Percentiles rank a stretch among this genome's conserved stretches.
phyloP scores from a whole-genome alignment of 2,329 filamentous ascomycete genomes.

The Phoma sp. region DNA sequence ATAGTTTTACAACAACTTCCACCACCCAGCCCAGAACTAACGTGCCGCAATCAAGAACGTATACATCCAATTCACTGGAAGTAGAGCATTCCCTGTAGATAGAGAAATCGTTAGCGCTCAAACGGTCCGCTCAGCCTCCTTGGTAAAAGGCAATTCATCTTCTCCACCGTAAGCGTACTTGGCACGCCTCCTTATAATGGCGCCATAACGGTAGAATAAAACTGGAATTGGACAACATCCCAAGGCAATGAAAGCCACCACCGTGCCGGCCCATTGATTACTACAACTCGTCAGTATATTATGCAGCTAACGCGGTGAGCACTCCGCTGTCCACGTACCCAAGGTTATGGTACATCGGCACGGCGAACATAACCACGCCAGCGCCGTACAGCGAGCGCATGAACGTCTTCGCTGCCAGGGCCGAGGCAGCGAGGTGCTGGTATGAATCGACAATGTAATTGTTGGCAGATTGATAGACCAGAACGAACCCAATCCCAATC shows the following conservation, averaged over 20 bases:
- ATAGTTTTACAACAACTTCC: too few relatives aligned
- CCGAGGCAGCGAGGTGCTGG: conserved; percentile 79
- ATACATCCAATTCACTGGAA: too few relatives aligned
- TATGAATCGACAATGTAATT: conserved; percentile 67
- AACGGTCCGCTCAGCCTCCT: conserved; percentile 31
- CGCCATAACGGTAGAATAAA: conserved; percentile 80
- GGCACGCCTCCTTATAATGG: conserved; percentile 70
- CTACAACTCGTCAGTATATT: too few relatives aligned
- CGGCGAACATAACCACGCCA: conserved; percentile 77
- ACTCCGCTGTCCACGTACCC: too few relatives aligned
- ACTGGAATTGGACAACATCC: conserved; percentile 85
- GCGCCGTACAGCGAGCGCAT: conserved; percentile 83
- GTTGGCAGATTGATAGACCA: conserved; percentile 75
- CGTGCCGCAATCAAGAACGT: too few relatives aligned
- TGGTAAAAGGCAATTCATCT: conserved; percentile 59
- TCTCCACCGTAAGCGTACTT: conserved; percentile 74
- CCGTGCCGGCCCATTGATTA: conserved; percentile 76
- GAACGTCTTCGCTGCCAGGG: conserved; percentile 82
- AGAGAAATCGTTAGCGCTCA: conserved; percentile 1
- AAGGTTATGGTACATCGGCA: conserved; percentile 73
- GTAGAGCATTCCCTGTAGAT: too few relatives aligned
- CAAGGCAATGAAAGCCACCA: conserved; percentile 76
- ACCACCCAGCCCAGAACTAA: too few relatives aligned
- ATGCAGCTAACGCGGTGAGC: too few relatives aligned
- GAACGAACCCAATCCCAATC: conserved; percentile 83